phyloP scores from a whole-genome alignment of 495 filamentous ascomycete genomes.

The Friedmanniomyces simplex region DNA sequence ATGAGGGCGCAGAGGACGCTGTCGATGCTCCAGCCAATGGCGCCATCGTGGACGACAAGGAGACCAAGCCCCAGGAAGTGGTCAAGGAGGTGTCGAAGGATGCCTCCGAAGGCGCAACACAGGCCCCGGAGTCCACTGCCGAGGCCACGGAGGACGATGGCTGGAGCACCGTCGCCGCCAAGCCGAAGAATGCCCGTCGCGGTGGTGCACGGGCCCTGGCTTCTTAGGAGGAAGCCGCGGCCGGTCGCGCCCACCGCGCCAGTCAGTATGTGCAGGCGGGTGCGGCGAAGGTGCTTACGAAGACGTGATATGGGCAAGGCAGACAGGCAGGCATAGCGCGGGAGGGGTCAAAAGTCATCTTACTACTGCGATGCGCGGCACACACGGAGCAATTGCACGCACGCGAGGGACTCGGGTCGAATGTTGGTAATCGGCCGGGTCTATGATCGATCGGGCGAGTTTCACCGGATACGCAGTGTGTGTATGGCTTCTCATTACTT shows the following conservation, averaged over 20 bases:
- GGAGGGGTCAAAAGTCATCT: background rate
- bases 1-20: constrained; percentile 18
- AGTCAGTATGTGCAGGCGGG: background rate
- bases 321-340: constrained; percentile 1
- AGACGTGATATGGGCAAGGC: background rate
- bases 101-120: constrained; percentile 3
- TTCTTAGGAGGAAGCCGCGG: constrained; percentile 16
- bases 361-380: background rate
- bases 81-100: constrained; percentile 13
- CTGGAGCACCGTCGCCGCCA: constrained; percentile 21
- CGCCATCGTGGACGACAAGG: constrained; percentile 29
- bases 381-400: background rate
- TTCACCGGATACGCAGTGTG: background rate
- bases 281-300: background rate
- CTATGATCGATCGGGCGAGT: background rate
- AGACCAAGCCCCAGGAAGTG: constrained; percentile 33
- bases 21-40: constrained; percentile 29
- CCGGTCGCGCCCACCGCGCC: background rate
- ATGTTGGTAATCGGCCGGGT: background rate
- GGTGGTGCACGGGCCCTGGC: constrained; percentile 18
- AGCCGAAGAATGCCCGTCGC: constrained; percentile 20
- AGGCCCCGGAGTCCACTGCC: constrained; percentile 14
- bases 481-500: background rate
- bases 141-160: constrained; percentile 24
- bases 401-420: background rate